Conservation (phyloP, 1,139 yeast species). For the Taphrina pruni region DNA sequence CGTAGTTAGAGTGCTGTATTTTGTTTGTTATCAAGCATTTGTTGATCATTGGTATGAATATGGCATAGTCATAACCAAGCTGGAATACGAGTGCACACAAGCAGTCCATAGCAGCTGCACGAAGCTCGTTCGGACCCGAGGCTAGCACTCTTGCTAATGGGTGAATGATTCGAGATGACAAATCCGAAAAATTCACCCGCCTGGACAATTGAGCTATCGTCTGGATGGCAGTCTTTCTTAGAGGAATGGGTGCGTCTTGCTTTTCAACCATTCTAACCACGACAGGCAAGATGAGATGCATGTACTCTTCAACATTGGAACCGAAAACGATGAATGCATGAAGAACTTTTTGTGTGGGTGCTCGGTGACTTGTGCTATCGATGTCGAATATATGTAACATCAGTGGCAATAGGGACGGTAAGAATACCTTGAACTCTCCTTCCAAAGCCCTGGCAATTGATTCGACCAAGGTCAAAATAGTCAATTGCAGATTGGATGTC, state of each 20-base stretch:
- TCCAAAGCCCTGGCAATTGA: constrained; percentile 84
- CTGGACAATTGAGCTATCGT: constrained; percentile 83
- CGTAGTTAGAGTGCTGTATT: constrained; percentile 76
- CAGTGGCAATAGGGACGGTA: constrained; percentile 77
- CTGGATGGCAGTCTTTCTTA: constrained; percentile 78
- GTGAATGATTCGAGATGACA: constrained; percentile 89
- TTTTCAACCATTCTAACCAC: constrained; percentile 80
- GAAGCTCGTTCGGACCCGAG: constrained; percentile 63
- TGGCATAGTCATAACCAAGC: constrained; percentile 81
- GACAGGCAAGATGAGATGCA: constrained; percentile 83
- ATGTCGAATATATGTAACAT: constrained; percentile 78
- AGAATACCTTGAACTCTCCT: constrained; percentile 85
- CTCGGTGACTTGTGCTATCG: constrained; percentile 66
- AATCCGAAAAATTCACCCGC: constrained; percentile 75
- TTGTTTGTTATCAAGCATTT: constrained; percentile 64
- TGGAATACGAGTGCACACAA: constrained; percentile 78
- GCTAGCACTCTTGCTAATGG: constrained; percentile 77
- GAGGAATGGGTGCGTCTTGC: constrained; percentile 57
- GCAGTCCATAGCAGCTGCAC: constrained; percentile 73
- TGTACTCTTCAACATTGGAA: constrained; percentile 82
- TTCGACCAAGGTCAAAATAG: constrained; percentile 80
- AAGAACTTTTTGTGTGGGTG: constrained; percentile 76
- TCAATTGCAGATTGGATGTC: constrained; percentile 69
- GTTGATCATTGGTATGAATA: constrained; percentile 85
- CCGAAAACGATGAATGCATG: constrained; percentile 91